Percentiles rank a stretch among this genome's conserved stretches.
These are phyloP conservation scores for Urostyla sp. DNA, from an alignment of 73 alveolate genomes.

Conservation along the genomic window DNA sequence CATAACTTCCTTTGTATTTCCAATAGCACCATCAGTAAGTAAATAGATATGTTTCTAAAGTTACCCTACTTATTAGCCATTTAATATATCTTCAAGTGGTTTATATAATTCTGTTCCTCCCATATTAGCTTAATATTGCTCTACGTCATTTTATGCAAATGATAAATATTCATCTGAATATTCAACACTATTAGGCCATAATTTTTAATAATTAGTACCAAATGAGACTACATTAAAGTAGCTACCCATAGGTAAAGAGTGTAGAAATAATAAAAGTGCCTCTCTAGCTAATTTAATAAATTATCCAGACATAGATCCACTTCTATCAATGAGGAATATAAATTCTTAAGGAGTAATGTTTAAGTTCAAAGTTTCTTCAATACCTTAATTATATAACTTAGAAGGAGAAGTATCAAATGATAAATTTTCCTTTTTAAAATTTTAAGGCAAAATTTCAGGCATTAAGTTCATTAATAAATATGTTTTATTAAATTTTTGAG, in stretches of 20 bases:
- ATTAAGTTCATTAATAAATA: background rate
- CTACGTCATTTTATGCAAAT: background rate
- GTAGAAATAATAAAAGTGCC: constrained; percentile 38
- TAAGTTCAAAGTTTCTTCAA: background rate
- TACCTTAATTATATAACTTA: constrained; percentile 4
- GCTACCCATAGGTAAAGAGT: constrained; percentile 53
- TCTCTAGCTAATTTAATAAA: constrained; percentile 10
- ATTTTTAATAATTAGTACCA: constrained; percentile 16
- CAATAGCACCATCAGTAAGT: constrained; percentile 64
- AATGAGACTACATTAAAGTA: constrained; percentile 44
- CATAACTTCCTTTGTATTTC: background rate
- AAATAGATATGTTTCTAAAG: constrained; percentile 11
- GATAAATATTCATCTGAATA: constrained; percentile 23
- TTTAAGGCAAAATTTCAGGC: background rate
- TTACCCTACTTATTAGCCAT: background rate
- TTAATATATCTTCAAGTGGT: constrained; percentile 28
- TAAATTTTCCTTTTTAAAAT: background rate
- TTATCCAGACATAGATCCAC: constrained; percentile 60
- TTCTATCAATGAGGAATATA: constrained; percentile 54
- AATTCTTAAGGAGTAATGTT: background rate
- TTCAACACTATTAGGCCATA: background rate
- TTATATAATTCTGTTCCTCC: constrained; percentile 62
- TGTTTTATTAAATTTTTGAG: background rate
- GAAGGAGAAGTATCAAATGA: background rate
- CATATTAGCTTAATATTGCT: constrained; percentile 47